Percentiles rank a stretch among this genome's conserved stretches.
Conservation (phyloP, 2,329 filamentous ascomycete genomes). For the Penicillium sp. region DNA sequence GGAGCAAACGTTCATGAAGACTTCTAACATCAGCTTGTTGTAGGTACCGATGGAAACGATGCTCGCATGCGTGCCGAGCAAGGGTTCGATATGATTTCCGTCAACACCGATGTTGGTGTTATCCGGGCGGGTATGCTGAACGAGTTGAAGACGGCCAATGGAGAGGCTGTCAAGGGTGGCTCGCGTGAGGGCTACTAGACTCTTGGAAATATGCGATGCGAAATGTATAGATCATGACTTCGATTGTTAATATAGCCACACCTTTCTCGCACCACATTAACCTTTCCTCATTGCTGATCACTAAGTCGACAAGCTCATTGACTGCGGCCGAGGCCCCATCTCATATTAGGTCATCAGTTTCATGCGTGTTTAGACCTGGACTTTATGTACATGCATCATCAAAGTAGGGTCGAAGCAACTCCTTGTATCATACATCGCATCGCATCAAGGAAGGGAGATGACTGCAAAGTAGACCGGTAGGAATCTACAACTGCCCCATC, state of each 20-base stretch:
- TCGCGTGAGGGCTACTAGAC: conserved; percentile 14
- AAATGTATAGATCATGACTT: not conserved
- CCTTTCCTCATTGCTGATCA: not conserved
- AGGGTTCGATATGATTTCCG: conserved; percentile 44
- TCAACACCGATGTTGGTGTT: conserved; percentile 39
- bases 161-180: conserved; percentile 14
- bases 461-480: not conserved
- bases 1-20: not conserved
- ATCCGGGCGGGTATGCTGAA: conserved; percentile 34
- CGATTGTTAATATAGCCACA: not conserved
- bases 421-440: not conserved
- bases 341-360: not conserved
- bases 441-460: not conserved
- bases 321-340: not conserved
- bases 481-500: conserved; percentile 8
- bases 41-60: conserved; percentile 36
- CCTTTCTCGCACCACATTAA: not conserved
- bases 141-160: conserved; percentile 33
- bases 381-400: not conserved
- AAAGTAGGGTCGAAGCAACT: not conserved
- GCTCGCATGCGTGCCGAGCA: conserved; percentile 34
- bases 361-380: not conserved
- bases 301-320: not conserved
- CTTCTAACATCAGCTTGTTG: not conserved
- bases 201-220: not conserved